Evolutionary conservation across 805 yeast species (phyloP), one percentile per base, ranked within the genome.

Genomic region (Yueomyces sp.): DNA sequence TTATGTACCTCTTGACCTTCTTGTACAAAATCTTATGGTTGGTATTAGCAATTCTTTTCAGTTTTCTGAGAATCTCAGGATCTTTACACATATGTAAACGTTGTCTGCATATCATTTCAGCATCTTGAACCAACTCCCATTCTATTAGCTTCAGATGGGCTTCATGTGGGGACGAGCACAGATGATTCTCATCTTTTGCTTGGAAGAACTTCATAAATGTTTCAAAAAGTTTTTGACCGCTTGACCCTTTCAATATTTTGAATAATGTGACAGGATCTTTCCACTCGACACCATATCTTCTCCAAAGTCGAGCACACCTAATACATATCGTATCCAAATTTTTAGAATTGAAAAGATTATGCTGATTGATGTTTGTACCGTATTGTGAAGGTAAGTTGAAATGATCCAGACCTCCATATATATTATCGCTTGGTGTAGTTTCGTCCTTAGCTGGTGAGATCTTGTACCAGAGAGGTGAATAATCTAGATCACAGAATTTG

Each of bases 291-390:
- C 87, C 96, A 60, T 90, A 90, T 37, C 94, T 66, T 59, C 95
- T 72, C 97, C 97, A 90, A 30, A 92, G 56, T 45, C 83, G 71
- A 0, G 96, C 95, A 66, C 98, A 90, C 43, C 97, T 68, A 30
- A 72, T 63, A 59, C 98, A 90, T 11, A 90, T 64, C 7, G 55
- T 51, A 1, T 52, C 32, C 7, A 8, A 6, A 11, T 9, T 36
- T 2, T 9, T 37, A 6, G 3, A 8, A 5, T 8, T n/a, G 4
- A 6, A 8, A 26, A 12, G 27, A 4, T 28, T 27, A 5, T 43
- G 32, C 30, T 52, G 57, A 32, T 47, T 49, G 3, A 51, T 52
- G 9, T 58, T 53, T 5, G 39, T 39, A 19, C 19, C 19, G 19
- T 19, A 19, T 19, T 19, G 19, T 19, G 19, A 19, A 19, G 19